phyloP scores from a whole-genome alignment of 2,329 filamentous ascomycete species.

The Colletotrichum australisinense region DNA sequence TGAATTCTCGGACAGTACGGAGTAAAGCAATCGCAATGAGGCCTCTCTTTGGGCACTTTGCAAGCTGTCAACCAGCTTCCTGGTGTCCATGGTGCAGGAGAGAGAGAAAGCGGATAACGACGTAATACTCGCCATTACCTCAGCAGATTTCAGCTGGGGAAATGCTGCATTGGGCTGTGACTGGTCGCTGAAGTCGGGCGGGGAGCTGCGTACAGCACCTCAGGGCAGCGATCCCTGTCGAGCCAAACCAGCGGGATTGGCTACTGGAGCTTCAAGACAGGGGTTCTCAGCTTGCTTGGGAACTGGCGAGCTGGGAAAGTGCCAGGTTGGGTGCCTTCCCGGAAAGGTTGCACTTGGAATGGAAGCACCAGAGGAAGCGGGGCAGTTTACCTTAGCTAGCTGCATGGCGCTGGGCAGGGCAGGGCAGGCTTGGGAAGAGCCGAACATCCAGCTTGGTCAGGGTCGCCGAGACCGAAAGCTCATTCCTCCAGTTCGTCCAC shows the following conservation, averaged over 20 bases:
- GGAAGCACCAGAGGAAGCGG: constrained; percentile 24
- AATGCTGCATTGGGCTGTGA: constrained; percentile 9
- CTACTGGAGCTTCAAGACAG: constrained; percentile 24
- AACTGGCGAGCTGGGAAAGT: neutral
- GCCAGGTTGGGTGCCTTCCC: constrained; percentile 21
- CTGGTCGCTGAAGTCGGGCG: constrained; percentile 14
- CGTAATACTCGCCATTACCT: constrained; percentile 29
- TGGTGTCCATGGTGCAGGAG: neutral
- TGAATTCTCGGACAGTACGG: neutral
- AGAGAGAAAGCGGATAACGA: constrained; percentile 29
- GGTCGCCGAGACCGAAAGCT: neutral
- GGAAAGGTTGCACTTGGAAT: constrained; percentile 34
- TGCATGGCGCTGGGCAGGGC: neutral
- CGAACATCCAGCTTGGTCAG: constrained; percentile 23
- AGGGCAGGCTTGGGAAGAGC: constrained; percentile 28
- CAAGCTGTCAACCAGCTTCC: neutral
- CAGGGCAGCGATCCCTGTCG: constrained; percentile 23
- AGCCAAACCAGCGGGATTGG: constrained; percentile 33
- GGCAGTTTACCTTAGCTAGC: neutral
- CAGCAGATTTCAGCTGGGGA: constrained; percentile 20
- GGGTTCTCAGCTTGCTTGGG: constrained; percentile 29
- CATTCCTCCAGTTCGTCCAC: neutral
- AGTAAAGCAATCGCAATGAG: neutral
- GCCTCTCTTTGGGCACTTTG: neutral
- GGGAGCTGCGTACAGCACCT: constrained; percentile 21